Conservation (phyloP, 2,329 filamentous ascomycete genomes). For the Penicillium occitanis region DNA sequence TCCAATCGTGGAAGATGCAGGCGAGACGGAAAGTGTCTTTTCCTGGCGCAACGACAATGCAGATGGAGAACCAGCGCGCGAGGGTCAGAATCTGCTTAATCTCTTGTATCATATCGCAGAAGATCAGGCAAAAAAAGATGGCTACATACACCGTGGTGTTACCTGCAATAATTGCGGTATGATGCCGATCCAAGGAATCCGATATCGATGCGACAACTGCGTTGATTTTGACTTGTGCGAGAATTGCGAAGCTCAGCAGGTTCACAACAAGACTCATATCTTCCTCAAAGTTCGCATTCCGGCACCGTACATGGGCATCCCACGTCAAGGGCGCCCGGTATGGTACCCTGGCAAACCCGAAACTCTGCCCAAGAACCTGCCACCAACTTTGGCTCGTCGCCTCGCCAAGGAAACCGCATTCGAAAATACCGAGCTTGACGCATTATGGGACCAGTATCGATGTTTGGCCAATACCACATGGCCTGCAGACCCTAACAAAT, state of each 20-base stretch:
- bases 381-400: conserved; percentile 64
- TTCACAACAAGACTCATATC: conserved; percentile 86
- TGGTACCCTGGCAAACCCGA: conserved; percentile 89
- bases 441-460: conserved; percentile 94
- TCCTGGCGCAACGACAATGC: conserved; percentile 47
- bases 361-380: conserved; percentile 66
- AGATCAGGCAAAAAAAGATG: conserved; percentile 82
- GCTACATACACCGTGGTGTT: conserved; percentile 89
- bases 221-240: conserved; percentile 95
- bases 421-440: conserved; percentile 84
- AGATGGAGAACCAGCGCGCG: conserved; percentile 41
- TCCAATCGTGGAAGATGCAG: conserved; percentile 28
- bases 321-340: conserved; percentile 74
- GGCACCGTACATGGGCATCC: conserved; percentile 74
- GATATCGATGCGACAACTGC: conserved; percentile 94
- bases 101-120: conserved; percentile 90
- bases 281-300: conserved; percentile 96
- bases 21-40: conserved; percentile 46
- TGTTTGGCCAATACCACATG: conserved; percentile 87
- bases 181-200: conserved; percentile 84
- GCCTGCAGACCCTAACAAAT: conserved; percentile 73
- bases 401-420: conserved; percentile 72
- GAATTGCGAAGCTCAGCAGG: conserved; percentile 70
- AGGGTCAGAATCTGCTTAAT: conserved; percentile 78
- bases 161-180: conserved; percentile 87